Evolutionary conservation across 768 basidiomycete genomes (phyloP), one percentile per base, ranked within the genome.

Genomic region (Podaxis pistillaris): DNA sequence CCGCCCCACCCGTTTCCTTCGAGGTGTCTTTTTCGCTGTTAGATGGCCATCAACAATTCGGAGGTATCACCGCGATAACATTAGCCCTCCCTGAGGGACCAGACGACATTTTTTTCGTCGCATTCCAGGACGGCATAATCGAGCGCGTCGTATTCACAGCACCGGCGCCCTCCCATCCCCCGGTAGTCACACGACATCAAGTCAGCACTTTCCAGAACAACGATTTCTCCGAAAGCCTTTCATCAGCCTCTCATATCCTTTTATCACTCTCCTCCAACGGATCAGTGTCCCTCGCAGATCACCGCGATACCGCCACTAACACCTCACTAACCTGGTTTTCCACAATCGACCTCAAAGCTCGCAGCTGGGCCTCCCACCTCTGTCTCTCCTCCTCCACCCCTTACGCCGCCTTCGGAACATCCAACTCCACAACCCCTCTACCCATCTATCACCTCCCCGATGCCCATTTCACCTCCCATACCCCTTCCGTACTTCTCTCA

Each of bases 381-480:
- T 84, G 76, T 58, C 72, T 81, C 52, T 70, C 78, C 8, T 74
- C 84, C 13, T 78, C 85, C 3, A 72, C 79, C 0, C 81, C 88
- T 12, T 91, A 84, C 62, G 87, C 87, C 9, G 86, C 84, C 8
- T 87, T 93, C 62, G 91, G 91, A 8, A 82, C 83, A 8, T 81
- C 86, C 46, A 49, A 56, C 12, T 87, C 87, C 1, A 72, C 75
- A 1, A 78, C 78, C 0, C 89, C 91, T 3, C 78, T 93, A 30
- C 75, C 77, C 38, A 73, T 91, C 17, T 80, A 91, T 70, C 62
- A 80, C 40, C 76, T 93, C 60, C 68, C 76, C 6, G 75, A 81
- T 49, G 77, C 79, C 22, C 74, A 73, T 0, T 56, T 63, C 6
- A 65, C 91, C n/a, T 77, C 80, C 4, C 60, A 72, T 11, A 71